Conservation (phyloP, 345 rosid species). For the Aurinia saxatilis region DNA sequence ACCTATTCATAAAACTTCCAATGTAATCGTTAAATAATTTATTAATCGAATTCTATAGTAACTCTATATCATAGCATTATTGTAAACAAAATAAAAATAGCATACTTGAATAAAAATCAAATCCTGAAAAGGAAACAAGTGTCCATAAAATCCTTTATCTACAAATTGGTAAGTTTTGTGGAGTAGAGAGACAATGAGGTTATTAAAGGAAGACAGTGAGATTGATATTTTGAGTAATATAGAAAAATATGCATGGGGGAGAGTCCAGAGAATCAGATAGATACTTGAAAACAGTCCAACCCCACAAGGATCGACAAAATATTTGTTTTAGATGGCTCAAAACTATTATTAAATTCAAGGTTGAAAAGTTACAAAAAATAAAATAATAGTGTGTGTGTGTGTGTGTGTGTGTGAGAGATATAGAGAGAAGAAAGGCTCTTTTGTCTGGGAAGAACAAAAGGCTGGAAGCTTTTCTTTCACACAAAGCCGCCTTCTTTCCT, state of each 20-base stretch:
- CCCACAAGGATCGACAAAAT: slow-evolving; percentile 27
- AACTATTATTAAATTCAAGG: too few relatives aligned
- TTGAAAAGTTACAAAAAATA: too few relatives aligned
- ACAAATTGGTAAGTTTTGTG: neutral
- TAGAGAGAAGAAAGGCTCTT: slow-evolving; percentile 5
- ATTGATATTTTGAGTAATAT: slow-evolving; percentile 7
- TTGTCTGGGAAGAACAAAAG: slow-evolving; percentile 16
- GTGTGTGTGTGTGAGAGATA: too few relatives aligned
- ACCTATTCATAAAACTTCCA: too few relatives aligned
- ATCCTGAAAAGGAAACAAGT: too few relatives aligned
- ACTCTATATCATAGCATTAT: too few relatives aligned
- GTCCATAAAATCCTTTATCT: too few relatives aligned
- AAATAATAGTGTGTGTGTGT: too few relatives aligned
- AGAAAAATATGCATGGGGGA: slow-evolving; percentile 6
- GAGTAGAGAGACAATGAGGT: neutral
- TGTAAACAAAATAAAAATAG: too few relatives aligned
- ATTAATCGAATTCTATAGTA: too few relatives aligned
- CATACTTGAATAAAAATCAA: too few relatives aligned
- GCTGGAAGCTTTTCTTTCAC: slow-evolving; percentile 19
- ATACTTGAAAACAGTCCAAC: slow-evolving; percentile 21
- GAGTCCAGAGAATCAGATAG: slow-evolving; percentile 20
- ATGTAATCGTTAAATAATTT: too few relatives aligned
- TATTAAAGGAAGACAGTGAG: neutral
- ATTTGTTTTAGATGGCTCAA: slow-evolving; percentile 20
- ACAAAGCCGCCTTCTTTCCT: slow-evolving; percentile 19